Base-by-base conservation (phyloP, 257 asterid species). In the Sherardia arvensis region DNA sequence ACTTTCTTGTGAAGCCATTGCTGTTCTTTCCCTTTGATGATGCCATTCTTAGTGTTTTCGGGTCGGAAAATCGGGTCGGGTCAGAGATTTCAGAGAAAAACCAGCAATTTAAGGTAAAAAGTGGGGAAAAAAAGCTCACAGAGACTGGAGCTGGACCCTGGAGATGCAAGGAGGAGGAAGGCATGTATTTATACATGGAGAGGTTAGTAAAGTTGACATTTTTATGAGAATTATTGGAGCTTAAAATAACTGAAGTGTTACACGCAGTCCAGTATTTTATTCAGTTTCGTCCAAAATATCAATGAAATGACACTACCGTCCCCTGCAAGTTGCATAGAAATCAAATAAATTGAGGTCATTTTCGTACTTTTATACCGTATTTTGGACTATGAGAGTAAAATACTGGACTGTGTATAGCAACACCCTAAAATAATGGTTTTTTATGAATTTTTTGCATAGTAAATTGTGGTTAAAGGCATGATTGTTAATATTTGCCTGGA, bases 61-160 rank as follows among this genome's bases (percentile, higher is more conserved):
- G 8, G 3, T 26, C 20, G 48, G 33, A 9, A 30, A 29, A 30
- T 48, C n/a, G 12, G 5, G 5, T n/a, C n/a, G 33, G 36, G n/a
- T 29, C n/a, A n/a, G 22, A 48, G 61, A 8, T 18, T 28, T 49
- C n/a, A 22, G 60, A 54, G 38, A 59, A 59, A n/a, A 54, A 59
- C 61, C 38, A 56, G 32, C 38, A 8, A 56, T 27, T 12, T 61
- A 57, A 17, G 40, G 55, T 45, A 27, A 54, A 53, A 0, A 51
- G 29, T n/a, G 78, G 87, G 80, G 59, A 29, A 77, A 82, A 85
- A 83, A 85, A 79, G 83, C 91, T 73, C 91, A 63, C 82, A 48
- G 28, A 65, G 28, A 65, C 55, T 69, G 79, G 88, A 83, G 94
- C 95, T 86, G 76, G 83, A 84, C 79, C 88, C 88, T 78, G 85